phyloP scores from a whole-genome alignment of 805 yeast genomes.

The Huiozyma naganishii region DNA sequence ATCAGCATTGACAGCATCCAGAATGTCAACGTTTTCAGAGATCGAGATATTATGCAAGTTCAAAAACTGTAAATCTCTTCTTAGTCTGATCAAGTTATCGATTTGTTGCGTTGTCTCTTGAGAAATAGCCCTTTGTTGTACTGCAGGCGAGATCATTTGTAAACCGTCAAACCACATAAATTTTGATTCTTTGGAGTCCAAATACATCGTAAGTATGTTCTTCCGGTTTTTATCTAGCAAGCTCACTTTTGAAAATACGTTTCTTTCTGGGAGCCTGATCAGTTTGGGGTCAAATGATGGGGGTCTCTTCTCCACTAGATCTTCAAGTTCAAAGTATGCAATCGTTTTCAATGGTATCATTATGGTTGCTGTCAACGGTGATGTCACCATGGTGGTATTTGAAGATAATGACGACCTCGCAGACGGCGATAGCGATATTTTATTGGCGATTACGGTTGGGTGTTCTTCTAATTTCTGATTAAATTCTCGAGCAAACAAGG shows the following conservation, averaged over 20 bases:
- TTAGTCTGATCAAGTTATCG: conserved; percentile 33
- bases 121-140: conserved; percentile 26
- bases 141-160: conserved; percentile 34
- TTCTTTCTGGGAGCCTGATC: conserved; percentile 48
- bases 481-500: conserved; percentile 51
- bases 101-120: conserved; percentile 36
- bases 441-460: conserved; percentile 54
- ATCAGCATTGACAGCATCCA: conserved; percentile 2
- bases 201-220: conserved; percentile 45
- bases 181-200: conserved; percentile 58
- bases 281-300: conserved; percentile 21
- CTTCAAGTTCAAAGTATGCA: conserved; percentile 38
- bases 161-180: conserved; percentile 75
- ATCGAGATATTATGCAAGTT: conserved; percentile 25
- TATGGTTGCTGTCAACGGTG: conserved; percentile 15
- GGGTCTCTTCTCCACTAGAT: conserved; percentile 26
- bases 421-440: conserved; percentile 12
- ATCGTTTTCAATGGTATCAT: conserved; percentile 45
- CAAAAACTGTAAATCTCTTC: conserved; percentile 40
- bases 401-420: too few relatives aligned
- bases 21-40: neutral
- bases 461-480: conserved; percentile 33
- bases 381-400: neutral
- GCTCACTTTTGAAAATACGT: conserved; percentile 44
- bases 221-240: conserved; percentile 35